Evolutionary conservation across 2,329 filamentous ascomycete genomes (phyloP), one percentile per base, ranked within the genome.

Genomic region (Fusarium floridanum): DNA sequence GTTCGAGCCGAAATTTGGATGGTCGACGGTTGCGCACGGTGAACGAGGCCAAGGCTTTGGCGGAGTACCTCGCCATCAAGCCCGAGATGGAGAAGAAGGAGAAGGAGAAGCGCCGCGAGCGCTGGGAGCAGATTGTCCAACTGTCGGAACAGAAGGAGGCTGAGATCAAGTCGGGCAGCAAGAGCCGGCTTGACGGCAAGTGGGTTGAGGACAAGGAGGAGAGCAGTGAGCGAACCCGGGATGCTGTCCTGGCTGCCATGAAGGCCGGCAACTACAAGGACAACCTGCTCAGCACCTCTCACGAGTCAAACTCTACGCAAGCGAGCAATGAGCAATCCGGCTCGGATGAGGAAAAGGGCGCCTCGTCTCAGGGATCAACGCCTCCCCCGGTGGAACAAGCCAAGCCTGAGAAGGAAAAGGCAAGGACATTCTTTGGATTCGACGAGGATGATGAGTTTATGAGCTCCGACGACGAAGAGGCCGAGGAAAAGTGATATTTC

Each of bases 171-270:
- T 91, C 92, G 70, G 95, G 94, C 11, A 87, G 89, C 74, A 89
- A 91, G 76, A 90, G 91, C 64, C 88, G 92, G 82, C 83, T 98
- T 45, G 95, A 98, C 79, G 95, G 94, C 0, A 93, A 96, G 81
- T 99, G 96, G 95, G 92, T 98, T 45, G 97, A 99, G 81, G 93
- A 95, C 75, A 98, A 97, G 83, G 95, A 98, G 77, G 95, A 98
- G 81, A 93, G 93, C 29, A 92, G 91, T 75, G 95, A 97, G 84
- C 93, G 93, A 82, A 96, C 95, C 0, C 87, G 94, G 45, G 91
- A 94, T 76, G 94, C 94, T 4, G 93, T 96, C 7, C 80, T 93
- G 50, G 90, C 89, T 59, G 92, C 91, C 9, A 92, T 95, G 85
- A 92, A 91, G 82, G 86, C 87, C 17, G 91, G 91, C 3, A 86